Base-by-base conservation (phyloP, 768 basidiomycete species). In the Termitomyces sp. region DNA sequence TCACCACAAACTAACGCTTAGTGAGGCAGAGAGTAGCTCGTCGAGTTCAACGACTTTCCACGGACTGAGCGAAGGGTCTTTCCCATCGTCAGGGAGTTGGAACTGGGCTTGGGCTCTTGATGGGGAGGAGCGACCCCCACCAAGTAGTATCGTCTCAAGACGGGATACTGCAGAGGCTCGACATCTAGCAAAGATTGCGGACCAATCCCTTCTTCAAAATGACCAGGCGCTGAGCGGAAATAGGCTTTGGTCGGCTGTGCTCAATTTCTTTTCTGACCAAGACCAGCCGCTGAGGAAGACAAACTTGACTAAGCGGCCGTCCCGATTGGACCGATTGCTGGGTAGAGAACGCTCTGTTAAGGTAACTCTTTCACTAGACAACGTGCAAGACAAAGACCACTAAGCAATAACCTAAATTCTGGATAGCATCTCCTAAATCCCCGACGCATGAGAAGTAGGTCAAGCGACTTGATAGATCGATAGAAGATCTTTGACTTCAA, bases 111-210 rank as follows among this genome's bases (percentile, higher is more conserved):
- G 90, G 94, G 92, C 87, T 6, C 69, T 93, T 55, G 87, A 91
- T 59, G 83, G 77, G 16, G 74, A 82, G 50, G 94, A 97, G 71
- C 76, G 78, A 19, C 96, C 96, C 3, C 96, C 96, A 4, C 90
- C 95, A 3, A 91, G 88, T 63, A 94, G 93, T 52, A 92, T 98
- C 62, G 90, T 91, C 32, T 85, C 90, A n/a, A 76, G 94, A 55
- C 73, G 94, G 52, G 95, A 98, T 64, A 95, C 92, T 5, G 75
- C 77, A 39, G 91, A 94, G 72, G 91, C 91, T 10, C 75, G 84
- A 25, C 74, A 79, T 63, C 73, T 94, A 40, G 89, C 88, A 25
- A 80, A 78, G 50, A 78, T 91, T 35, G 91, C 91, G 5, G 91
- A 92, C 65, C 77, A 81, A 67, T 76, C 80, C 16, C 73, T 85